A percentile compares a stretch with the other conserved stretches of the same genome.
Conservation (phyloP, 2,329 filamentous ascomycete species). For the Gyromitra esculenta region DNA sequence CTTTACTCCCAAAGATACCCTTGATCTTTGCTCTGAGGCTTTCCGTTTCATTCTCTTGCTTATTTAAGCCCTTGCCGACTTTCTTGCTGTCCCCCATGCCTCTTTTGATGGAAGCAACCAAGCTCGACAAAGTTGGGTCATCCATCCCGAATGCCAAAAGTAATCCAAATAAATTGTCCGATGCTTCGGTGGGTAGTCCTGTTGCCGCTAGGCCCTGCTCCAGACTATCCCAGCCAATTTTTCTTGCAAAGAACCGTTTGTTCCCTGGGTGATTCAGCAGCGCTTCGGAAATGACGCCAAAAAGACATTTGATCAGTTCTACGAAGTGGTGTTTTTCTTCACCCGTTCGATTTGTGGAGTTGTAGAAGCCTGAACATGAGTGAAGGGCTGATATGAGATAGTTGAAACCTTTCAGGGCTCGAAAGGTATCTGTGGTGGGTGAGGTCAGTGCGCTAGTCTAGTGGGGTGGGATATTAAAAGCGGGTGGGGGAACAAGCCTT, state of each 20-base stretch:
- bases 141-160: slow-evolving; percentile 83
- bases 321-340: slow-evolving; percentile 74
- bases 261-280: slow-evolving; percentile 86
- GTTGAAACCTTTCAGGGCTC: slow-evolving; percentile 81
- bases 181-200: slow-evolving; percentile 71
- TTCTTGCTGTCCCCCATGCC: slow-evolving; percentile 29
- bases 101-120: slow-evolving; percentile 54
- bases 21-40: slow-evolving; percentile 55
- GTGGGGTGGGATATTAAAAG: neutral
- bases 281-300: slow-evolving; percentile 77
- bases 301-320: slow-evolving; percentile 74
- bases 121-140: slow-evolving; percentile 71
- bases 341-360: slow-evolving; percentile 70
- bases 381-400: slow-evolving; percentile 75
- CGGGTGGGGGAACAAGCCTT: slow-evolving; percentile 47
- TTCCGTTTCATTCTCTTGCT: slow-evolving; percentile 31
- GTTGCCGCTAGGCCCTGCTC: slow-evolving; percentile 77
- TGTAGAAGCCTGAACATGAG: slow-evolving; percentile 78
- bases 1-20: slow-evolving; percentile 58
- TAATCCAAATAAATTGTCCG: slow-evolving; percentile 83
- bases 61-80: slow-evolving; percentile 27
- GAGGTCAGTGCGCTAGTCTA: slow-evolving; percentile 34
- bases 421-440: slow-evolving; percentile 73
- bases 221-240: slow-evolving; percentile 78
- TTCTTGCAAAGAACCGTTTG: slow-evolving; percentile 85